A percentile compares a stretch with the other conserved stretches of the same genome.
Evolutionary conservation across 768 basidiomycete genomes (phyloP).

Genomic region (Mycena sanguinolenta): DNA sequence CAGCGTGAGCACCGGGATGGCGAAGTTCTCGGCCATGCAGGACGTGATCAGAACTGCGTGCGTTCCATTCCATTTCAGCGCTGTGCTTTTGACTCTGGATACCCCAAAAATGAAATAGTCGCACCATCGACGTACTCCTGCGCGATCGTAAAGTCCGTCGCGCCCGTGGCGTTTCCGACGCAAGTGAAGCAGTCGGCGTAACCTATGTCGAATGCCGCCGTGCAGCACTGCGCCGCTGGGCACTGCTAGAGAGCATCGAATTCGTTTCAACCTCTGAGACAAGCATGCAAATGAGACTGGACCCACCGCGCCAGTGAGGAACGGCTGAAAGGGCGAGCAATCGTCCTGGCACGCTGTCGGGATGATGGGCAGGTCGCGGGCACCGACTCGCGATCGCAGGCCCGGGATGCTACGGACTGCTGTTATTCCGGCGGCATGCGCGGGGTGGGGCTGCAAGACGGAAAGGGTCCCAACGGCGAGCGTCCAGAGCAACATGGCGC

Average conservation of each 20-base stretch:
- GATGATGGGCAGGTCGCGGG: slow-evolving; percentile 15
- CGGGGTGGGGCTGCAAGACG: slow-evolving; percentile 7
- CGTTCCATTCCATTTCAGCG: background rate
- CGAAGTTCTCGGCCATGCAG: slow-evolving; percentile 40
- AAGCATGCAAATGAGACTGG: background rate
- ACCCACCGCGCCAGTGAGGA: slow-evolving; percentile 27
- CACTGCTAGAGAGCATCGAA: slow-evolving; percentile 13
- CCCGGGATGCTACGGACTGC: slow-evolving; percentile 6
- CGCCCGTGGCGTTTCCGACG: slow-evolving; percentile 44
- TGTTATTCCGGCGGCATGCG: background rate
- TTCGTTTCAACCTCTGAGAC: background rate
- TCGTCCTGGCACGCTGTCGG: slow-evolving; percentile 23
- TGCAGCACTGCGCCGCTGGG: slow-evolving; percentile 45
- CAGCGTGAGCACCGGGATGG: slow-evolving; percentile 44
- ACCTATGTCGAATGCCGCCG: slow-evolving; percentile 43
- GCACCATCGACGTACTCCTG: slow-evolving; percentile 46
- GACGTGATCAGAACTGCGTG: slow-evolving; percentile 38
- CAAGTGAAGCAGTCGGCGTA: slow-evolving; percentile 54
- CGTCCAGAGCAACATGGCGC: slow-evolving; percentile 15
- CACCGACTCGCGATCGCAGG: background rate
- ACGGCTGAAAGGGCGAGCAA: slow-evolving; percentile 28
- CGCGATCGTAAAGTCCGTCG: slow-evolving; percentile 44
- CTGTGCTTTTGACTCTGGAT: background rate
- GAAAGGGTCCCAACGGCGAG: background rate
- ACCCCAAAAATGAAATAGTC: background rate